Evolutionary conservation across 768 basidiomycete genomes (phyloP).

Genomic region (Trametes meyenii): DNA sequence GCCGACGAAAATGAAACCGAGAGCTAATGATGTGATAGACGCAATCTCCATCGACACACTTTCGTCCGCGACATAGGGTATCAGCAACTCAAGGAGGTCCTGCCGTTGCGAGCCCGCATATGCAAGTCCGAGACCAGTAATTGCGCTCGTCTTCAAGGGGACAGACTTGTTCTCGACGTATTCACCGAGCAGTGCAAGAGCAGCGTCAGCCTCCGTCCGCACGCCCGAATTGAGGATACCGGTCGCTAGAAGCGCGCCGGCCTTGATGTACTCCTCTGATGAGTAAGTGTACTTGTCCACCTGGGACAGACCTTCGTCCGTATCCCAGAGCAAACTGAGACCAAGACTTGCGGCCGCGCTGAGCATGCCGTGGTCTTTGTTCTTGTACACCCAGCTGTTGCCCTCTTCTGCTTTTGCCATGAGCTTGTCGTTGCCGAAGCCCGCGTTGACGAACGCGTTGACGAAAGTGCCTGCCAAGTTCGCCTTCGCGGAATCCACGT

Average conservation of each 20-base stretch:
- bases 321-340: conserved; percentile 93
- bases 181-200: conserved; percentile 86
- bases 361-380: conserved; percentile 99
- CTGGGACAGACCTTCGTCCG: conserved; percentile 89
- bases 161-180: conserved; percentile 87
- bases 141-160: conserved; percentile 82
- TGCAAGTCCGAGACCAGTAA: conserved; percentile 91
- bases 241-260: conserved; percentile 92
- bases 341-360: conserved; percentile 95
- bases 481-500: conserved; percentile 90
- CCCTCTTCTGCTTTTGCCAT: conserved; percentile 98
- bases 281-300: conserved; percentile 99
- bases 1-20: conserved; percentile 95
- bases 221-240: conserved; percentile 90
- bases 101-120: conserved; percentile 93
- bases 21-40: conserved; percentile 80
- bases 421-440: conserved; percentile 97
- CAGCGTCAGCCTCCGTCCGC: conserved; percentile 91
- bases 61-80: conserved; percentile 85
- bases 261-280: conserved; percentile 95
- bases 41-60: conserved; percentile 85
- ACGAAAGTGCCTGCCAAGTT: conserved; percentile 98
- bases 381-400: conserved; percentile 99
- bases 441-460: conserved; percentile 98
- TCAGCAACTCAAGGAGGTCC: conserved; percentile 76